Evolutionary conservation across 2,329 filamentous ascomycete species (phyloP), one percentile per base, ranked within the genome.

Genomic region (Aspergillus sp.): DNA sequence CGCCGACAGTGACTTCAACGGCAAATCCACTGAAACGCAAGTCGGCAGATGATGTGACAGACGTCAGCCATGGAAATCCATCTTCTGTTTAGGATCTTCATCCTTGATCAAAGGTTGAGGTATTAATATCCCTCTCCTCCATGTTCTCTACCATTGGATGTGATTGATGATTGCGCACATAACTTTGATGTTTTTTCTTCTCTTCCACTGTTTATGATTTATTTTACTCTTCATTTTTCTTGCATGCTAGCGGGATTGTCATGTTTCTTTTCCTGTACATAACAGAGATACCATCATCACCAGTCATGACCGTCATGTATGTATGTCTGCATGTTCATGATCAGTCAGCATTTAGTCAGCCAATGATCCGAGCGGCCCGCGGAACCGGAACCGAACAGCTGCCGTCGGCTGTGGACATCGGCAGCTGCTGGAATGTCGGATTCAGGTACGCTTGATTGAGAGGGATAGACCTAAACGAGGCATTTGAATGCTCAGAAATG

Each of bases 11-110:
- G 33, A 34, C 33, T 19, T 37, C 50, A n/a, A 39, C 53, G 7
- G 49, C 46, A 38, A 65, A 65, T 47, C 65, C 60, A 37, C 45
- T 66, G 37, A 68, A 68, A 46, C 62, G 64, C 37, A 67, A 67
- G 48, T 57, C 53, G 19, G 47, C 49, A 19, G 55, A 48, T 26
- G 51, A 51, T n/a, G 42, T 42, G 37, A 43, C 52, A 19, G 6
- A 9, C 11, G 19, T 4, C n/a, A 19, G 10, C 6, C 7, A 34
- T 11, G 33, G 33, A 6, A 13, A 37, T 6, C 19, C 19, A 19
- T 19, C 19, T 19, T 19, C 19, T 19, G 19, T 19, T 2, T 19
- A 19, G 4, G 19, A 4, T 19, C 19, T 19, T 19, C 19, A 2
- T 19, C 19, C 19, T 19, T 19, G 19, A 19, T 4, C 19, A 19